Conservation (phyloP, 2,329 filamentous ascomycete species). For the Fusarium mundagurra region DNA sequence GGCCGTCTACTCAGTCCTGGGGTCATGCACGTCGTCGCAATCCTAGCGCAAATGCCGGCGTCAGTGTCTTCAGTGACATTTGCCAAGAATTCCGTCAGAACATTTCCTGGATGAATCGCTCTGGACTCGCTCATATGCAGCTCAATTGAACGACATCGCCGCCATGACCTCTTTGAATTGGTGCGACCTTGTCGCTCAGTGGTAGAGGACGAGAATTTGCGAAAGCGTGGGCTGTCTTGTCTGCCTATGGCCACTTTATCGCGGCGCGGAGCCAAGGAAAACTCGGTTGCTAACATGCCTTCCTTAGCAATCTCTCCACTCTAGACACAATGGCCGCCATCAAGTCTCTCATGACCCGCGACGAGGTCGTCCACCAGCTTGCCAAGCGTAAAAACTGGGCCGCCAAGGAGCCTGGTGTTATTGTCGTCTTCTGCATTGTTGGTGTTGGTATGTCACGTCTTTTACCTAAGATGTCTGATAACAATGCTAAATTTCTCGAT, state of each 20-base stretch:
- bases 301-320: constrained; percentile 42
- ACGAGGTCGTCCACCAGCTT: constrained; percentile 51
- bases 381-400: constrained; percentile 56
- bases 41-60: constrained; percentile 16
- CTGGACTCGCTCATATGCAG: neutral
- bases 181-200: constrained; percentile 12
- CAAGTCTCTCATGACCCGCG: constrained; percentile 51
- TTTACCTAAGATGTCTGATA: neutral
- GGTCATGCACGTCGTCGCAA: constrained; percentile 22
- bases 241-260: neutral
- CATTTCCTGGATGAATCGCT: neutral
- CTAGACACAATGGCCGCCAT: constrained; percentile 55
- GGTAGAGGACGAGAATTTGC: constrained; percentile 5
- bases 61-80: constrained; percentile 16
- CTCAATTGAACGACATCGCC: constrained; percentile 20
- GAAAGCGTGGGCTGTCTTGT: neutral
- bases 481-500: constrained; percentile 24
- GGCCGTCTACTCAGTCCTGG: constrained; percentile 5
- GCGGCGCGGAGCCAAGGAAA: neutral
- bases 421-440: constrained; percentile 57
- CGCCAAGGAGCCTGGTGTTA: constrained; percentile 51
- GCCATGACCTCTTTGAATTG: constrained; percentile 11
- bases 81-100: constrained; percentile 16
- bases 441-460: constrained; percentile 48
- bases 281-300: constrained; percentile 7